These are phyloP conservation scores for Pleodorina starrii DNA, from an alignment of 139 green algal species.

Conservation along the genomic window DNA sequence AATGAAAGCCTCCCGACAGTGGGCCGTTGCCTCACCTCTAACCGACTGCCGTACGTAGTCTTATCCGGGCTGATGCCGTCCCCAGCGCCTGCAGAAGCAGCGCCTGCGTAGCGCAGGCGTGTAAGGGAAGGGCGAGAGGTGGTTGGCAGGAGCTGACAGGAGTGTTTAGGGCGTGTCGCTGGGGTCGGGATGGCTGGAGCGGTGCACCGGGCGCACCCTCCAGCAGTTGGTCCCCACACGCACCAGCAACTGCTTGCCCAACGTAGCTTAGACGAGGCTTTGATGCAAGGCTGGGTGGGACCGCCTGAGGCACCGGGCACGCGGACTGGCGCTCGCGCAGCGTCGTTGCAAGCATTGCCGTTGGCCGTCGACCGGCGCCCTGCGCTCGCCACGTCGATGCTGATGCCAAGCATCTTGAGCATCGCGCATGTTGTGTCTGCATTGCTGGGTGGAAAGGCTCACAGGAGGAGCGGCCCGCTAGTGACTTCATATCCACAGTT, in stretches of 20 bases:
- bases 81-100: background rate
- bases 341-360: slow-evolving; percentile 7
- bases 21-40: slow-evolving; percentile 3
- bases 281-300: background rate
- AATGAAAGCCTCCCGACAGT: too few species aligned
- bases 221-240: background rate
- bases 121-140: too few species aligned
- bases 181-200: too few species aligned
- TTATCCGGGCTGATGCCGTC: slow-evolving; percentile 41
- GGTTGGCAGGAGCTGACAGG: too few species aligned
- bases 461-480: background rate
- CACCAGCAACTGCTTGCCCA: slow-evolving; percentile 25
- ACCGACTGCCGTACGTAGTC: slow-evolving; percentile 15
- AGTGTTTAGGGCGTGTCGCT: too few species aligned
- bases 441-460: background rate
- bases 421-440: background rate
- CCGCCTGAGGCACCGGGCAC: slow-evolving; percentile 6
- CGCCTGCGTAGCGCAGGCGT: too few species aligned
- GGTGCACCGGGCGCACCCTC: too few species aligned
- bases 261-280: slow-evolving; percentile 44
- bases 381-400: background rate
- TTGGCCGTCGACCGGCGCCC: slow-evolving; percentile 6
- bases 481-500: slow-evolving; percentile 1
- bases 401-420: background rate
- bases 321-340: background rate